Base-by-base conservation (phyloP, 805 yeast genomes). In the Yamadazyma kitorensis region DNA sequence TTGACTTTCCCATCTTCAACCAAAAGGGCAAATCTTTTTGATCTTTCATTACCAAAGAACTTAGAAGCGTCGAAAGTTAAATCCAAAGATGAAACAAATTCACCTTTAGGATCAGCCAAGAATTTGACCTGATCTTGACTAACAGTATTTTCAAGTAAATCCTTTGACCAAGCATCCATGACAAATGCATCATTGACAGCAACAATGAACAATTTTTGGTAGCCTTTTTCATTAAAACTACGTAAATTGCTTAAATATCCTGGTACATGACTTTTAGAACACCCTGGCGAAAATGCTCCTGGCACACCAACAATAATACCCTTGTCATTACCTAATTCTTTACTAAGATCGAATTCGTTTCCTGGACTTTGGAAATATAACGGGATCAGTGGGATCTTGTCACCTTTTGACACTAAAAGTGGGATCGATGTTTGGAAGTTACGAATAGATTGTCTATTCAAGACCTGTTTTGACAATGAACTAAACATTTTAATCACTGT, bases 161-260 rank as follows among this genome's bases (percentile, higher is more conserved):
- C 17, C 6, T 78, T 73, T 27, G 75, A 77, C 95, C 95, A 88
- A 0, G 93, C 89, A 48, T 76, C 74, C 52, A 80, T 76, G 31
- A 87, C 96, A 57, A 88, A 88, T 3, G 93, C 74, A 55, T 88
- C 96, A 59, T 88, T 88, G 31, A 86, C 95, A 13, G 93, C 72
- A 22, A 88, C 76, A 27, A 88, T 76, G 49, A 70, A 78, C 33
- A 87, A 58, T 29, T 76, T 61, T 17, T 61, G 48, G 60, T 76
- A 70, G n/a, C 95, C 95, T 60, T 82, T 81, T 18, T 67, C 68
- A 41, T 72, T 64, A 51, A 87, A 75, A 21, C 72, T 66, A 5
- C 68, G 53, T 39, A 73, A 57, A 28, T 70, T 57, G 39, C 65
- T 61, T 50, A 86, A 51, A 58, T 73, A 86, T n/a, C 85, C 87